These are phyloP conservation scores for Fusarium siculi DNA, from an alignment of 2,329 filamentous ascomycete genomes.

Conservation along the genomic window DNA sequence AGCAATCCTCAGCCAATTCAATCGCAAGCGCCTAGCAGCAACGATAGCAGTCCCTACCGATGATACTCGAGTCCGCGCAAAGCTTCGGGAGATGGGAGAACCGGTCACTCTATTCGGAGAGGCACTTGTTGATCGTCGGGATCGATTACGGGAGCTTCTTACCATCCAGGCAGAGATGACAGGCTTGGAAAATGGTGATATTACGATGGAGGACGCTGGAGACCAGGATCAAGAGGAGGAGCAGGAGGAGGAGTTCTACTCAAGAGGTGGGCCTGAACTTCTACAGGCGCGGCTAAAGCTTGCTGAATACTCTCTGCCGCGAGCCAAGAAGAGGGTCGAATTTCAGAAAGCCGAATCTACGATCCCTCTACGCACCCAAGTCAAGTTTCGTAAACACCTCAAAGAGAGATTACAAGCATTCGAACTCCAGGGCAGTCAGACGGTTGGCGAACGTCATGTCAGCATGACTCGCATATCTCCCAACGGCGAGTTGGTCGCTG, in stretches of 20 bases:
- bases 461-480: slow-evolving; percentile 93
- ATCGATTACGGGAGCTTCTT: slow-evolving; percentile 84
- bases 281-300: slow-evolving; percentile 82
- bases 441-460: slow-evolving; percentile 88
- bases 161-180: slow-evolving; percentile 75
- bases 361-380: slow-evolving; percentile 88
- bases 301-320: slow-evolving; percentile 83
- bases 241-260: slow-evolving; percentile 95
- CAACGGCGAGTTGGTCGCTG: slow-evolving; percentile 82
- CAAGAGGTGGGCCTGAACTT: slow-evolving; percentile 79
- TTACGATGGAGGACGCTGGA: slow-evolving; percentile 68
- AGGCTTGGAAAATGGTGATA: slow-evolving; percentile 66
- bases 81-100: slow-evolving; percentile 87
- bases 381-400: slow-evolving; percentile 89
- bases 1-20: slow-evolving; percentile 87
- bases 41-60: slow-evolving; percentile 94
- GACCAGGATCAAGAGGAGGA: slow-evolving; percentile 74
- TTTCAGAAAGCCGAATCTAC: slow-evolving; percentile 83
- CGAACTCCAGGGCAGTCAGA: slow-evolving; percentile 93
- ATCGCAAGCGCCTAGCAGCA: slow-evolving; percentile 88
- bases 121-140: slow-evolving; percentile 84
- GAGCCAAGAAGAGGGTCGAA: slow-evolving; percentile 79
- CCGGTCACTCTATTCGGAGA: slow-evolving; percentile 96
- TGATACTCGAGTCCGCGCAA: slow-evolving; percentile 83
- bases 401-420: slow-evolving; percentile 86